Percentiles rank a stretch among this genome's conserved stretches.
Evolutionary conservation across 371 early-diverging fungal genomes (phyloP).

Genomic region (Circinella umbellata): DNA sequence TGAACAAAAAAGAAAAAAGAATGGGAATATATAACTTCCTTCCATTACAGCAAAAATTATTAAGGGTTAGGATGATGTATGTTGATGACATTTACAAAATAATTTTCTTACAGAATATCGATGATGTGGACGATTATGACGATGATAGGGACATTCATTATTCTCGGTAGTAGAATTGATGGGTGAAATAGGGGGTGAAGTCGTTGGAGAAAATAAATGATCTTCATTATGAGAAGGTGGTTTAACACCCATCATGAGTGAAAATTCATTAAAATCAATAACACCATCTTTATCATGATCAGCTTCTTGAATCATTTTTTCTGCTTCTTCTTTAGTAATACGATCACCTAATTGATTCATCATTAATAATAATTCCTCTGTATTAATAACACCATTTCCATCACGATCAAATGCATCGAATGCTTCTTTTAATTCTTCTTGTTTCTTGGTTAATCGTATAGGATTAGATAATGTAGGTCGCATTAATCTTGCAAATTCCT

Average conservation of each 20-base stretch:
- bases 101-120: slow-evolving; percentile 34
- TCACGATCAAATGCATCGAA: slow-evolving; percentile 54
- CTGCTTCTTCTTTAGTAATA: slow-evolving; percentile 36
- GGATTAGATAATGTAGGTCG: slow-evolving; percentile 46
- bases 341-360: slow-evolving; percentile 53
- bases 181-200: slow-evolving; percentile 12
- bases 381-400: slow-evolving; percentile 45
- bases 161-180: background rate
- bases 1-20: background rate
- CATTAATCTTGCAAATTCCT: slow-evolving; percentile 47
- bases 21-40: too few relatives aligned
- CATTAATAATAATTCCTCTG: slow-evolving; percentile 43
- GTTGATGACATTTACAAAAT: slow-evolving; percentile 33
- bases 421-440: slow-evolving; percentile 46
- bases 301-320: slow-evolving; percentile 45
- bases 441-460: slow-evolving; percentile 31
- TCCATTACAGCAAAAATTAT: background rate
- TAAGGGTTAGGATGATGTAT: background rate
- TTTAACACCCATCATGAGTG: slow-evolving; percentile 46
- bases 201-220: background rate
- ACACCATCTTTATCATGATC: slow-evolving; percentile 48
- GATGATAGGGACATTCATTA: slow-evolving; percentile 5
- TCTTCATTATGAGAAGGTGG: slow-evolving; percentile 9
- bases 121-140: slow-evolving; percentile 26
- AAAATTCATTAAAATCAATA: slow-evolving; percentile 47